Percentiles rank a stretch among this genome's conserved stretches.
Conservation (phyloP, 2,329 filamentous ascomycete species). For the Escovopsis weberi region DNA sequence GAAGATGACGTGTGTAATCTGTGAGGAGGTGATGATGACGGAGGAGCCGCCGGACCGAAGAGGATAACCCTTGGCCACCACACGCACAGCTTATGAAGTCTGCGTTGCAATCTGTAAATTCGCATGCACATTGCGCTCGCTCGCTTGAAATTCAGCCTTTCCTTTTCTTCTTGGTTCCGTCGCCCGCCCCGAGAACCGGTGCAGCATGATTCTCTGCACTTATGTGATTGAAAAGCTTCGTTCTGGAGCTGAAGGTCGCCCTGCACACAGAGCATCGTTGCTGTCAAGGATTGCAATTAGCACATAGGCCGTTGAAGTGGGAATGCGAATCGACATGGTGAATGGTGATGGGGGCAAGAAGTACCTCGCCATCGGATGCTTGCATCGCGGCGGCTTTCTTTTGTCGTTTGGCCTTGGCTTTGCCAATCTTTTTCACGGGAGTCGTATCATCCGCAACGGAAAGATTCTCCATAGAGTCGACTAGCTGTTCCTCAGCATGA, state of each 20-base stretch:
- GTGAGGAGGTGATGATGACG: background rate
- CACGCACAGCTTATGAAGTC: background rate
- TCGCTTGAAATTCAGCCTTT: slow-evolving; percentile 10
- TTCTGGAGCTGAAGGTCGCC: slow-evolving; percentile 43
- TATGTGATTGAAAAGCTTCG: slow-evolving; percentile 60
- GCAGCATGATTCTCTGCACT: slow-evolving; percentile 51
- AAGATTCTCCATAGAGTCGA: slow-evolving; percentile 9
- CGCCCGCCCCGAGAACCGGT: slow-evolving; percentile 15
- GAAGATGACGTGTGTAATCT: background rate
- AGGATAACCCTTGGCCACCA: background rate
- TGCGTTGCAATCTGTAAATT: background rate
- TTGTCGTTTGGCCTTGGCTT: slow-evolving; percentile 35
- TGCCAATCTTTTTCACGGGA: slow-evolving; percentile 31
- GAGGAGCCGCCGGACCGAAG: background rate
- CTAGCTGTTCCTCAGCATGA: slow-evolving; percentile 6
- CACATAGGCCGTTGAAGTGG: background rate
- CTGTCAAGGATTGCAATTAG: slow-evolving; percentile 5
- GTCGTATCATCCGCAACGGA: slow-evolving; percentile 12
- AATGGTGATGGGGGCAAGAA: no score
- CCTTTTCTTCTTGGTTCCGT: slow-evolving; percentile 20
- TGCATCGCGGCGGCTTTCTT: slow-evolving; percentile 27
- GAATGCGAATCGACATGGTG: background rate
- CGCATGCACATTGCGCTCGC: background rate
- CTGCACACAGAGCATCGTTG: slow-evolving; percentile 32
- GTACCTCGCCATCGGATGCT: slow-evolving; percentile 21